Conservation (phyloP, 2,329 filamentous ascomycete genomes). For the Colletotrichum aenigma region DNA sequence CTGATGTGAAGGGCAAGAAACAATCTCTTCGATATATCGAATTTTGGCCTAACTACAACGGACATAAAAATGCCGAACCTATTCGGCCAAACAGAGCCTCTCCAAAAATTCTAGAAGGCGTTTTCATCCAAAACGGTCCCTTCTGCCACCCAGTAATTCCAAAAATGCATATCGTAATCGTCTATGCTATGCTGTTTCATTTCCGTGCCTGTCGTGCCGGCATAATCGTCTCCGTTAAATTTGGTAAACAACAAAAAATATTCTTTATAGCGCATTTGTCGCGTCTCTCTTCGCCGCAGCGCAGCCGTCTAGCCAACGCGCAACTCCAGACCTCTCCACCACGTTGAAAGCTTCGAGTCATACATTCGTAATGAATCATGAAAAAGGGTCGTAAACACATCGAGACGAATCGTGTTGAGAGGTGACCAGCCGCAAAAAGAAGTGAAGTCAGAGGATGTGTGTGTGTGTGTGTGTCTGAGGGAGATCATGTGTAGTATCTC, state of each 20-base stretch:
- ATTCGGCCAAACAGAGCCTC: slow-evolving; percentile 4
- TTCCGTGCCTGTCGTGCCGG: slow-evolving; percentile 22
- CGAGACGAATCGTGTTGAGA: slow-evolving; percentile 19
- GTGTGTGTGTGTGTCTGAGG: neutral
- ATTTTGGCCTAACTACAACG: slow-evolving; percentile 11
- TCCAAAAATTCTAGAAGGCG: neutral
- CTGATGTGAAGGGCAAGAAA: neutral
- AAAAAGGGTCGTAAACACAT: slow-evolving; percentile 24
- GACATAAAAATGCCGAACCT: neutral
- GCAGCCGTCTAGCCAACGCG: slow-evolving; percentile 4
- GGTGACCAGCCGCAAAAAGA: slow-evolving; percentile 22
- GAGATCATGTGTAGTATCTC: slow-evolving; percentile 17
- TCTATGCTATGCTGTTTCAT: slow-evolving; percentile 22
- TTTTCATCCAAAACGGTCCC: neutral
- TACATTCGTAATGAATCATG: slow-evolving; percentile 25
- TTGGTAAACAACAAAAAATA: neutral
- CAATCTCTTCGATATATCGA: slow-evolving; percentile 12
- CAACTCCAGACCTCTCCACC: slow-evolving; percentile 15
- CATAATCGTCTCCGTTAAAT: slow-evolving; percentile 18
- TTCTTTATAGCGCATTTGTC: slow-evolving; percentile 9
- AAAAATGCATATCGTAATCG: slow-evolving; percentile 17
- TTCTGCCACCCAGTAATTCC: neutral
- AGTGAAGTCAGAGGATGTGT: slow-evolving; percentile 8
- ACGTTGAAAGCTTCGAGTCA: slow-evolving; percentile 15
- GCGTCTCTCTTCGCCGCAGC: slow-evolving; percentile 17